Conservation (phyloP, 345 rosid genomes). For the Hypericum perforatum region DNA sequence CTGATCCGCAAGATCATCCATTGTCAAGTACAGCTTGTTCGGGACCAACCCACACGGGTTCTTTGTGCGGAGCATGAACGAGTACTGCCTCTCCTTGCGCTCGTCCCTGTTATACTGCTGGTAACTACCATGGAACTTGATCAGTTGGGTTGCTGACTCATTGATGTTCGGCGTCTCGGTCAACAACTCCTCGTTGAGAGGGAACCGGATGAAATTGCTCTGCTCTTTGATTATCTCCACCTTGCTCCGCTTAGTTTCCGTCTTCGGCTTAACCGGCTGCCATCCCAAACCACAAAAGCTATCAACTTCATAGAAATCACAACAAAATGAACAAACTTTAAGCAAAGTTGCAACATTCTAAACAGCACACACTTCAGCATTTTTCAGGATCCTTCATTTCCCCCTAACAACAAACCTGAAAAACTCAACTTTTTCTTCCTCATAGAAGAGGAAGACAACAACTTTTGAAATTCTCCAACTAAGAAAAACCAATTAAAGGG, state of each 20-base stretch:
- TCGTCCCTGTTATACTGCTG: conserved; percentile 96
- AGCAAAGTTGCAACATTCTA: too few relatives aligned
- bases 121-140: conserved; percentile 96
- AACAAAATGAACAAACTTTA: too few relatives aligned
- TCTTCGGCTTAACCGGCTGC: conserved; percentile 26
- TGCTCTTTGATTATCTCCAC: conserved; percentile 95
- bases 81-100: conserved; percentile 75
- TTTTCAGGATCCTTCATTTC: too few relatives aligned
- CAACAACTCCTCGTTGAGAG: conserved; percentile 87
- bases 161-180: conserved; percentile 81
- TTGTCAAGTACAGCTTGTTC: conserved; percentile 65
- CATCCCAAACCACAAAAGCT: conserved; percentile 1
- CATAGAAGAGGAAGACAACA: too few relatives aligned
- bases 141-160: conserved; percentile 74
- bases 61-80: conserved; percentile 96
- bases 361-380: too few relatives aligned
- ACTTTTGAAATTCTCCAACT: neutral
- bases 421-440: too few relatives aligned
- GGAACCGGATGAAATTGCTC: conserved; percentile 88
- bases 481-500: neutral
- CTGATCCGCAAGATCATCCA: conserved; percentile 96
- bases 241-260: conserved; percentile 72
- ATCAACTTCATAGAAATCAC: too few relatives aligned
- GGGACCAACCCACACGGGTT: conserved; percentile 86
- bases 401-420: too few relatives aligned